Base-by-base conservation (phyloP, 768 basidiomycete genomes). In the Leccinum sublutescens region DNA sequence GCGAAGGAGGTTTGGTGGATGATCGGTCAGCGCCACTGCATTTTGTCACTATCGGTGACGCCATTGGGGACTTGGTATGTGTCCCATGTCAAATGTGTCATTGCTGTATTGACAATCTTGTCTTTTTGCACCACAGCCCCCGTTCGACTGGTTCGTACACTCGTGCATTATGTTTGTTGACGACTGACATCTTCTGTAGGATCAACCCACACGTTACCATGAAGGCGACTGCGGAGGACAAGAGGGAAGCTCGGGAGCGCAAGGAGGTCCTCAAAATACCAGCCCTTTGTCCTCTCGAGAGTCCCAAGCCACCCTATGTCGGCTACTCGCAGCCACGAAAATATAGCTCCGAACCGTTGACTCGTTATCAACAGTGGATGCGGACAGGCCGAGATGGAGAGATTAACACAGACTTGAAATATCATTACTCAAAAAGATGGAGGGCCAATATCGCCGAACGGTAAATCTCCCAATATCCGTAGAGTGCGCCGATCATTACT, bases 41-140 rank as follows among this genome's bases (percentile, higher is more conserved):
- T 21, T 71, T 80, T 15, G 78, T 89, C 4, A 85, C 84, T 0
- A 79, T 91, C 3, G 68, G 81, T 38, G 86, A 88, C 64, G 87
- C 89, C 4, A 85, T 89, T 54, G 74, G 78, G 14, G 90, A 93
- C 67, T 64, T 92, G 74, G 89, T 86, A 72, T 54, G 87, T 76
- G 11, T 29, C 50, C 43, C 27, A 60, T 57, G 36, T 51, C 51
- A 33, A 40, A 55, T 58, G 33, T 36, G 40, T 56, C 43, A 23
- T 60, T 52, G 50, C 65, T 23, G 59, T 23, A 19, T 34, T 53
- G 33, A 50, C 27, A 38, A 2, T 54, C 25, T 61, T 52, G 29
- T 50, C 34, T 47, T 9, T 49, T 17, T 27, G 17, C 14, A 15
- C 27, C 11, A 43, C 55, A 89, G 85, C 85, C 85, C 31, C 75